Evolutionary conservation across 2,329 filamentous ascomycete species (phyloP).

Genomic region (Exophiala phaeomuriformis): DNA sequence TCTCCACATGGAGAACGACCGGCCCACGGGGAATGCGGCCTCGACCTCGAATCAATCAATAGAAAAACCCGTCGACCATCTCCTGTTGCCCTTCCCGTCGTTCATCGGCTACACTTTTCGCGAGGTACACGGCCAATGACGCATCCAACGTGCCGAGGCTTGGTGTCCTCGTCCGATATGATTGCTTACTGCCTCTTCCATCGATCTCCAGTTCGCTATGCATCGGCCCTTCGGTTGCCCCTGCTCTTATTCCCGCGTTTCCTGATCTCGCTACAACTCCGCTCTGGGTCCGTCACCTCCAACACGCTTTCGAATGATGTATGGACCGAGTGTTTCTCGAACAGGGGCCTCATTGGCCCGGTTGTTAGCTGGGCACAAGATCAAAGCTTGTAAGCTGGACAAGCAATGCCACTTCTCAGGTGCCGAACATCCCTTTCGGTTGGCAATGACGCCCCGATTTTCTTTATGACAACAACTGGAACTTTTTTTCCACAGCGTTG

Average conservation of each 20-base stretch:
- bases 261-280: background rate
- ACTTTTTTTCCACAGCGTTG: too few species aligned
- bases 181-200: background rate
- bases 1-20: background rate
- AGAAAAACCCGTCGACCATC: too few species aligned
- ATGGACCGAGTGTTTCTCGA: background rate
- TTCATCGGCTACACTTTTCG: too few species aligned
- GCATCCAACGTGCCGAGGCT: background rate
- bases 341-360: background rate
- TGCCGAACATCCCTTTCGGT: conserved; percentile 3
- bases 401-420: conserved; percentile 8
- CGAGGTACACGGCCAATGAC: background rate
- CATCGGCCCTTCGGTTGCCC: background rate
- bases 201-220: background rate
- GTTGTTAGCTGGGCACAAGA: background rate
- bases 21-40: background rate
- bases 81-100: too few species aligned
- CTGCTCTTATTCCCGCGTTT: background rate
- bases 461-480: background rate
- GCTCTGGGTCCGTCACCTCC: background rate
- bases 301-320: too few species aligned
- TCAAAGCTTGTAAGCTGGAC: conserved; percentile 6
- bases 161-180: background rate
- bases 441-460: background rate
- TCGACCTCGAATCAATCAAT: background rate